Conservation (phyloP, 345 rosid species). For the Euphorbia pulcherrima region DNA sequence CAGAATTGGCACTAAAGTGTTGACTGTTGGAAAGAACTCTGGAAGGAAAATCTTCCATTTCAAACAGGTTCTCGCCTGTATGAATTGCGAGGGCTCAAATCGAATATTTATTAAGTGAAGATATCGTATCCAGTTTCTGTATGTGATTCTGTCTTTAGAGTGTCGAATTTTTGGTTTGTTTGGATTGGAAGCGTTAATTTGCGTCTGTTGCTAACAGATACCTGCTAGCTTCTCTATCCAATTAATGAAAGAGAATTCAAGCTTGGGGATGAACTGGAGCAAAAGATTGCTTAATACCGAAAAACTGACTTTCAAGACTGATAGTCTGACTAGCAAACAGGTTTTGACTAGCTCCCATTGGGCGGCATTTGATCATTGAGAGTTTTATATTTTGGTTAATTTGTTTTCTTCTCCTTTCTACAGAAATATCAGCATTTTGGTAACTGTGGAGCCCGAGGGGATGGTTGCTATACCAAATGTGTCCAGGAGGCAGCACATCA, state of each 20-base stretch:
- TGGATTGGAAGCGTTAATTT: slow-evolving; percentile 13
- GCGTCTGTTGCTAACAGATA: slow-evolving; percentile 35
- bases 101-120: slow-evolving; percentile 84
- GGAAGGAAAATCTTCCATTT: slow-evolving; percentile 61
- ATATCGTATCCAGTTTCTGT: slow-evolving; percentile 97
- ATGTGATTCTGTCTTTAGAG: slow-evolving; percentile 36
- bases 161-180: slow-evolving; percentile 10
- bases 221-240: slow-evolving; percentile 68
- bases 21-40: slow-evolving; percentile 66
- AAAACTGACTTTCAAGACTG: slow-evolving; percentile 30
- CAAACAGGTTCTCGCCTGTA: slow-evolving; percentile 56
- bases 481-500: slow-evolving; percentile 45
- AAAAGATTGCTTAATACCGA: slow-evolving; percentile 42
- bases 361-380: not conserved
- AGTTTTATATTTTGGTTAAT: not conserved
- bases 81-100: slow-evolving; percentile 56
- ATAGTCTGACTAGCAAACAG: slow-evolving; percentile 45
- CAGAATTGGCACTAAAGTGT: slow-evolving; percentile 37
- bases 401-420: slow-evolving; percentile 19
- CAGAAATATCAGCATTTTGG: slow-evolving; percentile 52
- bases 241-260: slow-evolving; percentile 45
- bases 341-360: slow-evolving; percentile 25
- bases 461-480: slow-evolving; percentile 61
- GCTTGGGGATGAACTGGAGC: slow-evolving; percentile 38
- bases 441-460: slow-evolving; percentile 78